These are phyloP conservation scores for Phytophthora sansomeana DNA, from an alignment of 352 stramenopile genomes.

Conservation along the genomic window DNA sequence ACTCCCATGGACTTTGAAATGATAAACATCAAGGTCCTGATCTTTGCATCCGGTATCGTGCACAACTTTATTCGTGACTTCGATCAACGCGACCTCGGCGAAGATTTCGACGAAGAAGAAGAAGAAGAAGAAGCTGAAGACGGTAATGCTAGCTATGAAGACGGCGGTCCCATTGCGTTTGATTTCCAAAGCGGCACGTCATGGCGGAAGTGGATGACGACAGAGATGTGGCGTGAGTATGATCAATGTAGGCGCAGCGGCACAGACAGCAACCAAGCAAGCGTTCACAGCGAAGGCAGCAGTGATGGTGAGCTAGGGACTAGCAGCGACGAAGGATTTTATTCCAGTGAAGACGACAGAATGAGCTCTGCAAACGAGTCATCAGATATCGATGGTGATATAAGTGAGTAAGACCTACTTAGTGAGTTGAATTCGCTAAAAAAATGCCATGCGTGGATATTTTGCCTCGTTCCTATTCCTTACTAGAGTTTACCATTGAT, in stretches of 20 bases:
- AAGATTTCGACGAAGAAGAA: background rate
- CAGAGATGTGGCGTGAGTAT: conserved; percentile 18
- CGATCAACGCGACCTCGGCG: background rate
- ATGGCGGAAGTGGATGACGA: conserved; percentile 11
- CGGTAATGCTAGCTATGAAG: no score
- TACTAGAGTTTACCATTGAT: no score
- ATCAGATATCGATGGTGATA: no score
- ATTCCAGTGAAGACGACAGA: background rate
- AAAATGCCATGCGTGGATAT: no score
- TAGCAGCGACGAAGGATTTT: no score
- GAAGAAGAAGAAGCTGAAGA: background rate
- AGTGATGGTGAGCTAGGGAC: conserved; percentile 6
- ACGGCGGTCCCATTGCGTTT: conserved; percentile 1
- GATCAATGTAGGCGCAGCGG: background rate
- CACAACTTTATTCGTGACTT: conserved; percentile 14
- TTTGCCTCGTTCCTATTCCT: no score
- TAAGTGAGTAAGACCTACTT: no score
- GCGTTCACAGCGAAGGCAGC: background rate
- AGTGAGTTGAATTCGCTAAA: no score
- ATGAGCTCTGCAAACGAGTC: no score
- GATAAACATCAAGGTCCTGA: conserved; percentile 1
- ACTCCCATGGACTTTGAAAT: conserved; percentile 8
- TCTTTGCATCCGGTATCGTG: conserved; percentile 9
- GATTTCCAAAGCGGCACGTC: conserved; percentile 9
- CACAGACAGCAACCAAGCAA: background rate